Evolutionary conservation across 768 basidiomycete genomes (phyloP), one percentile per base, ranked within the genome.

Genomic region (Leccinum truebloodii): DNA sequence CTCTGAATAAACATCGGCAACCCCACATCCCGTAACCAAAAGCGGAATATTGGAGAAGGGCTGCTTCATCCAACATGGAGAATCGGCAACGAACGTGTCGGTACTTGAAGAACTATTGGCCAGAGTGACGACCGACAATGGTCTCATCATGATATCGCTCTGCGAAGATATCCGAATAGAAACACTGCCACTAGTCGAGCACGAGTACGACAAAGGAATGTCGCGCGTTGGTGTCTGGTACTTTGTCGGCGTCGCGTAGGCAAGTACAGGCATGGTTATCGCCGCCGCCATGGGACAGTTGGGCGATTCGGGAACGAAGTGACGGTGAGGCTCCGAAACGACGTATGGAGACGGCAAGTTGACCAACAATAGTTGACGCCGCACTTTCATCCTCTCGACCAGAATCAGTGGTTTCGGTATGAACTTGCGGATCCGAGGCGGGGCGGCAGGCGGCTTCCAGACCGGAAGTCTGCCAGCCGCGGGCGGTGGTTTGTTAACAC

Each of bases 351-450:
- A 46, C 9, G 52, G 26, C 10, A 46, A 13, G 44, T 46, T 46
- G 44, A 20, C 53, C 57, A 46, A 60, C 10, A 59, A 1, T 30
- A 44, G 16, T 35, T 62, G 63, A 34, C 59, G 66, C 22, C 59
- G 69, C n/a, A 58, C 49, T 35, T 62, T 71, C 66, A 68, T 71
- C 58, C 61, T 65, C 57, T 69, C 68, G 37, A 69, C 68, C 35
- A 69, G 58, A 37, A 69, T 62, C 51, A 69, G 32, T 2, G 68
- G 68, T 48, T 66, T 71, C n/a, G 68, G 68, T 51, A 69, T 63
- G 28, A 69, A 69, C 53, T 41, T 71, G 60, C 60, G 62, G 28
- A 57, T 20, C 2, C 55, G 64, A 20, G 55, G 3, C 2, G 62
- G 35, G 8, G 58, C 50, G 12, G 44, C 44, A 6, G 44, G 44